Evolutionary conservation across 257 asterid species (phyloP).

Genomic region (Cruciata laevipes): DNA sequence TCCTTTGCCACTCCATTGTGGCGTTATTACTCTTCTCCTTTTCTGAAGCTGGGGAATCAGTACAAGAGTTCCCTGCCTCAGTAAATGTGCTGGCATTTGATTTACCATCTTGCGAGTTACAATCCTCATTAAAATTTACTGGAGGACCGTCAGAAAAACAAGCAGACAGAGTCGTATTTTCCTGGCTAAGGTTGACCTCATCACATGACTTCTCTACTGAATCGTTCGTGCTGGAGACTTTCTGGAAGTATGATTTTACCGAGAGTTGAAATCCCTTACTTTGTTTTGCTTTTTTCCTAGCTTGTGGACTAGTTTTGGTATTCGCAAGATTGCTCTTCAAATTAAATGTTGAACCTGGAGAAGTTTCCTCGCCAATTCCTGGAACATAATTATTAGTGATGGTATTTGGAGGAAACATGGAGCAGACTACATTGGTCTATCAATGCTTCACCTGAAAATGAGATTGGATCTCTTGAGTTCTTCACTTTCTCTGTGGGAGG

Average conservation of each 20-base stretch:
- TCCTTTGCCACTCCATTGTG: constrained; percentile 86
- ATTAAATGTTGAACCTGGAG: constrained; percentile 16
- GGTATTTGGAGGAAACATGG: constrained; percentile 24
- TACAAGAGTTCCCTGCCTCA: constrained; percentile 24
- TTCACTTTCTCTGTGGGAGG: constrained; percentile 40
- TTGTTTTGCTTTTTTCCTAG: constrained; percentile 54
- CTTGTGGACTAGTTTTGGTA: constrained; percentile 23
- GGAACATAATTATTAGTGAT: constrained; percentile 18
- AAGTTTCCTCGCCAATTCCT: constrained; percentile 24
- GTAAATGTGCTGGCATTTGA: constrained; percentile 22
- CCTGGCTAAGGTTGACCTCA: constrained; percentile 34
- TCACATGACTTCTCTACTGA: constrained; percentile 20
- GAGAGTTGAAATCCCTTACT: constrained; percentile 76
- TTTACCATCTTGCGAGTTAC: constrained; percentile 24
- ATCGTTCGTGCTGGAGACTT: constrained; percentile 25
- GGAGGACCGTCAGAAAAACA: constrained; percentile 25
- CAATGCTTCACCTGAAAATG: constrained; percentile 28
- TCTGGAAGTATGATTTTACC: constrained; percentile 72
- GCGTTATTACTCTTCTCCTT: constrained; percentile 48
- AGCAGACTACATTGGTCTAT: constrained; percentile 28
- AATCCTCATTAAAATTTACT: constrained; percentile 24
- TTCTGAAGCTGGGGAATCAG: constrained; percentile 30
- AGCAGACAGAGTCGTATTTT: constrained; percentile 27
- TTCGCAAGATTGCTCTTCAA: constrained; percentile 26
- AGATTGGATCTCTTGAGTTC: constrained; percentile 32